A percentile compares a stretch with the other conserved stretches of the same genome.
These are phyloP conservation scores for Ogataea salicorniae DNA, from an alignment of 805 yeast genomes.

Conservation along the genomic window DNA sequence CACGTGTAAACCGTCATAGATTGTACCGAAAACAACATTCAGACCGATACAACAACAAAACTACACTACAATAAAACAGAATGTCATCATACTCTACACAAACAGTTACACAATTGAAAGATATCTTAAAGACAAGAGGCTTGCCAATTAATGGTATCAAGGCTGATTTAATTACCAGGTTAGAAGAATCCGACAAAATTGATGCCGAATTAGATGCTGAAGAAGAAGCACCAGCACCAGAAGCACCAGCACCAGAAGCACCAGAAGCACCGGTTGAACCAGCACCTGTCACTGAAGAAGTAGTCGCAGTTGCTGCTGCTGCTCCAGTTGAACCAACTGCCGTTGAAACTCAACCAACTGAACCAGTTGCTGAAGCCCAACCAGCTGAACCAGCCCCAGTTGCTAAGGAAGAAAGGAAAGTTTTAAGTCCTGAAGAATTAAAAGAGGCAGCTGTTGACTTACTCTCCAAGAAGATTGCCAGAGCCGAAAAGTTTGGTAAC, in stretches of 20 bases:
- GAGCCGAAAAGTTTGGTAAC: slow-evolving; percentile 77
- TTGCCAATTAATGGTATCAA: slow-evolving; percentile 74
- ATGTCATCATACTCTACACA: slow-evolving; percentile 58
- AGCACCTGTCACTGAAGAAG: slow-evolving; percentile 1
- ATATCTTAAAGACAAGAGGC: slow-evolving; percentile 59
- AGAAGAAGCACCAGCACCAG: slow-evolving; percentile 9
- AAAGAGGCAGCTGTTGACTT: slow-evolving; percentile 63
- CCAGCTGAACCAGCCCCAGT: slow-evolving; percentile 10
- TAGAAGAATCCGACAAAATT: slow-evolving; percentile 50
- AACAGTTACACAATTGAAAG: slow-evolving; percentile 83
- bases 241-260: slow-evolving; percentile 8
- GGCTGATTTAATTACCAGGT: slow-evolving; percentile 64
- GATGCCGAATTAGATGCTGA: slow-evolving; percentile 27
- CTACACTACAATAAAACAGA: slow-evolving; percentile 1
- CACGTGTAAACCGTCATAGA: too few species aligned
- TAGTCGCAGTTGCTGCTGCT: background rate
- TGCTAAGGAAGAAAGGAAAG: slow-evolving; percentile 20
- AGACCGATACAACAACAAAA: background rate
- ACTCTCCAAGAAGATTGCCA: slow-evolving; percentile 57
- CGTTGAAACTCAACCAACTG: slow-evolving; percentile 6
- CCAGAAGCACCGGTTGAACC: slow-evolving; percentile 1
- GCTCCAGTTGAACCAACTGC: slow-evolving; percentile 4
- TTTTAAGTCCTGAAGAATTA: slow-evolving; percentile 60
- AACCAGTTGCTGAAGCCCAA: slow-evolving; percentile 13
- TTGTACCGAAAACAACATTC: too few species aligned